phyloP scores from a whole-genome alignment of 225 moss, liverwort and hornwort species.

The Takakia lepidozioides region DNA sequence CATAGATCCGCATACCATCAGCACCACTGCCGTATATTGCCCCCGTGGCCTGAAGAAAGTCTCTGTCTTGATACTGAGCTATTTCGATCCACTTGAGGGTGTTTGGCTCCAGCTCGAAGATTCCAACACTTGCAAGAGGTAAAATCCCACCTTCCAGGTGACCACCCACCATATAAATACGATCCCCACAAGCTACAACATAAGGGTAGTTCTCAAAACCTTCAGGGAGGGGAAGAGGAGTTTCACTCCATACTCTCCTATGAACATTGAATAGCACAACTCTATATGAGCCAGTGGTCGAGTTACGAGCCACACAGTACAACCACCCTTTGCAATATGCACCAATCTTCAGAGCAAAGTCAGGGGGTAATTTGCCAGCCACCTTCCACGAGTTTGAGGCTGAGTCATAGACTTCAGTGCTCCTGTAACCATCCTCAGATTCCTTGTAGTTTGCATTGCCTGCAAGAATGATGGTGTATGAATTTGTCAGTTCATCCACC shows the following conservation, averaged over 20 bases:
- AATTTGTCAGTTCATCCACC: constrained; percentile 22
- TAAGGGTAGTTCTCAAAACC: constrained; percentile 12
- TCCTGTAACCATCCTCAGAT: constrained; percentile 11
- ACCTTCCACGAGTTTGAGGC: constrained; percentile 14
- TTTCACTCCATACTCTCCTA: constrained; percentile 20
- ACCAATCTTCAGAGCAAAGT: constrained; percentile 11
- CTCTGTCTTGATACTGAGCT: constrained; percentile 9
- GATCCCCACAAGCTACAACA: constrained; percentile 18
- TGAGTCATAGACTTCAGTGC: constrained; percentile 25
- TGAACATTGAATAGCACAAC: constrained; percentile 17
- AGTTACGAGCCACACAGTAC: constrained; percentile 12
- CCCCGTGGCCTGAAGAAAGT: constrained; percentile 11
- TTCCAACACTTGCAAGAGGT: constrained; percentile 15
- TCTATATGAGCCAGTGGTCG: constrained; percentile 1
- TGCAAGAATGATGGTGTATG: constrained; percentile 33
- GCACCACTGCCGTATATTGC: constrained; percentile 23
- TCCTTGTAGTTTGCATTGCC: constrained; percentile 8
- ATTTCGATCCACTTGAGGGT: constrained; percentile 24
- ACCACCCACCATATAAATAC: constrained; percentile 25
- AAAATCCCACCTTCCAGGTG: constrained; percentile 9
- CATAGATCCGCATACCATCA: constrained; percentile 16
- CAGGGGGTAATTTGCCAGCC: constrained; percentile 6
- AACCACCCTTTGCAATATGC: constrained; percentile 18
- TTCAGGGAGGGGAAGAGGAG: constrained; percentile 10
- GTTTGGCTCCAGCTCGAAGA: constrained; percentile 22